Evolutionary conservation across 2,329 filamentous ascomycete species (phyloP), one percentile per base, ranked within the genome.

Genomic region (Epichloe scottii): DNA sequence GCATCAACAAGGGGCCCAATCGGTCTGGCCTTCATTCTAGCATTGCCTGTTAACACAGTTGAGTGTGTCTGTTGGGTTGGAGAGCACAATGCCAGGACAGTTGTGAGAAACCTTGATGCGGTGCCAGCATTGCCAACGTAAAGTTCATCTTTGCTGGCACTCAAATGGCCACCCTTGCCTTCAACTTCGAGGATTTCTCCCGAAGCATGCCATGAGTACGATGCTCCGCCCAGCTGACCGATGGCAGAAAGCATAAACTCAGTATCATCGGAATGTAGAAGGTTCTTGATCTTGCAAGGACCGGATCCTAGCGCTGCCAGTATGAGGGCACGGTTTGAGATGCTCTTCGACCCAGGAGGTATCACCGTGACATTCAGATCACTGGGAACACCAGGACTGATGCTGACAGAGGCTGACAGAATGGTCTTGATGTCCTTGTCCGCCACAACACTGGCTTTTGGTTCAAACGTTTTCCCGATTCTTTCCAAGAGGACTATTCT

Each of bases 191-290:
- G 76, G 8, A 93, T 82, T 59, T 93, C 87, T n/a, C 93, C 93
- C 52, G 89, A 86, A 49, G 96, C 87, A 67, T 96, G 89, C 91
- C 91, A 98, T 1, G 84, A 80, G 69, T 94, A 97, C 0, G 85
- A 85, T 17, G 90, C 91, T 33, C 90, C 93, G 34, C 87, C 84
- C 23, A 98, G 78, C 60, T 84, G 83, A 26, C 80, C 78, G 52
- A 98, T 82, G n/a, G 93, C 91, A 52, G 89, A 89, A 43, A 98
- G 74, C 93, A 98, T 98, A 67, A 88, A 93, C 66, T 97, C 89
- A 0, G 90, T 95, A 63, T 98, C 93, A 60, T 97, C 93, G 0
- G 93, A 97, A 68, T 96, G 91, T 11, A 98, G 77, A 34, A 98
- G 73, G 60, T 98, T 97, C 67, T 81, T 90, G 66, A 98, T 86